Evolutionary conservation across 2,329 filamentous ascomycete species (phyloP), one percentile per base, ranked within the genome.

Genomic region (Polychaeton citri): DNA sequence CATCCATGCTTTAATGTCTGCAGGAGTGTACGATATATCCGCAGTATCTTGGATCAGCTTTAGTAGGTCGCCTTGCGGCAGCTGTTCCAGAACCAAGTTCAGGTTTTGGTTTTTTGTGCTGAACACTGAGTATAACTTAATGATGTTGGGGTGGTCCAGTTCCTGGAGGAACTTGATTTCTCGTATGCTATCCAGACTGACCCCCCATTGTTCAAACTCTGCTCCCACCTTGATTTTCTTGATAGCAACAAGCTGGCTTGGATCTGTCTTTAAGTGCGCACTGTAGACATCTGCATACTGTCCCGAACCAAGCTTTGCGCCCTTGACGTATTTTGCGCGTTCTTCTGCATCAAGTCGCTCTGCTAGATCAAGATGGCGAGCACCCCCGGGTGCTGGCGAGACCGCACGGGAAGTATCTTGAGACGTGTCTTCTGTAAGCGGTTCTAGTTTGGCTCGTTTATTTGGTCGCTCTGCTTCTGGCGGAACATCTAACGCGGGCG

Each of bases 1-100:
- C 79, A 95, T 93, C 90, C 90, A 98, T 12, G 86, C 81, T 60
- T 98, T 98, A 59, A 96, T 86, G 59, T 98, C 90, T 13, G 83
- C 81, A 8, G 76, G 74, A 42, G 82, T 82, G 59, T 96, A 96
- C 37, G 77, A 75, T 32, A 95, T 79, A 36, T 67, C 66, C 32
- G 79, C 72, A 19, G 73, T 76, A 60, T 96, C 87, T 57, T 84
- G 83, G 58, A 94, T 93, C 40, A 98, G 74, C 71, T 87, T 85
- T 61, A 96, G 85, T 19, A 98, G 72, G 61, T 98, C 90, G 45
- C 90, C 88, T n/a, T 84, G 74, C 0, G 88, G 87, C 3, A 96
- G 71, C 59, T 81, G 93, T 61, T 98, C 90, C 48, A 98, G 76
- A 2, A 98, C 90, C 6, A 98, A 74, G 54, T 92, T 94, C 47